Evolutionary conservation across 371 early-diverging fungal species (phyloP), one percentile per base, ranked within the genome.

Genomic region (Coemansia sp.): DNA sequence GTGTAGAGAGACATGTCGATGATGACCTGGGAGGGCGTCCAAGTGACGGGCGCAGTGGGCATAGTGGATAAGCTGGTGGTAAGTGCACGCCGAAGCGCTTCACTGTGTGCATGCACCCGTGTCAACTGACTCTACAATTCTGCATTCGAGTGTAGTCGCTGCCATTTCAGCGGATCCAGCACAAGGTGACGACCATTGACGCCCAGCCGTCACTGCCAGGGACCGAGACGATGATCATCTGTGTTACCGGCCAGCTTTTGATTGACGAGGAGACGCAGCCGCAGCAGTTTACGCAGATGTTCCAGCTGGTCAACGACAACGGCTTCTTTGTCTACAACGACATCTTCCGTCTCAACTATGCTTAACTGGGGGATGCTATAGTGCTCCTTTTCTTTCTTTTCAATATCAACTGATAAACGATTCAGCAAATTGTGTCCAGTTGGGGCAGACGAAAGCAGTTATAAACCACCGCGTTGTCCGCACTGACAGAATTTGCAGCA

Each of bases 201-300:
- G 87, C 86, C 13, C 95, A 95, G 80, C 91, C 92, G 32, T 75
- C 84, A 65, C 71, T 76, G 63, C 86, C 87, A 48, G 58, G 49
- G 20, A 53, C 60, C 58, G 80, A 78, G 42, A 64, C 85, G 20
- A 80, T 93, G 32, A 50, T 95, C 34, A 88, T 96, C 53, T 50
- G 79, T 20, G 94, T 95, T n/a, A 92, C 93, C 58, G 96, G 96
- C 62, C 87, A 86, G 74, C 85, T 96, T 16, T 67, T 88, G 77
- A 77, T 90, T 42, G 95, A 92, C 64, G 87, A 88, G 11, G 92
- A 92, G 76, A 48, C 63, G 8, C 86, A 88, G 73, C 88, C 95
- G 41, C 84, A 86, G 71, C 77, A 84, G 70, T 96, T 93, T 81
- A 76, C 84, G 40, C 95, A 96, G 81, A 83, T 86, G 13, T 96